Base-by-base conservation (phyloP, 768 basidiomycete species). In the Mycena epipterygia region DNA sequence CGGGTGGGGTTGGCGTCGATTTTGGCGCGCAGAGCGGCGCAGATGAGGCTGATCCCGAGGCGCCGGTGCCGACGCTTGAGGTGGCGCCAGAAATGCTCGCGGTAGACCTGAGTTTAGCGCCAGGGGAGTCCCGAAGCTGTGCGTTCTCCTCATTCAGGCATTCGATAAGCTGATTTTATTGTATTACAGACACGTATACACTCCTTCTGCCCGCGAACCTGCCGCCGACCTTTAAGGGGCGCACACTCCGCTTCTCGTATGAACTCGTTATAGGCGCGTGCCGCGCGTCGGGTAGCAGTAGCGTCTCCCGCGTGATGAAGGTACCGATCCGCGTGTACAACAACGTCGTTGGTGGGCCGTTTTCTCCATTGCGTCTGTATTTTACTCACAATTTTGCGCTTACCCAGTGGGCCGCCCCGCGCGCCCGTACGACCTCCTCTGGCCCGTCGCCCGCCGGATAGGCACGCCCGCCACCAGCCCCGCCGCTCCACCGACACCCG, bases 261-360 rank as follows among this genome's bases (percentile, higher is more conserved):
- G 92, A 96, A 72, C 88, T 99, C 16, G 85, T 93, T n/a, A 87
- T 99, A 2, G 96, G 96, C 1, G 91, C 95, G 0, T 97, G 93
- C 79, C 88, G 94, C 16, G 89, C 92, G 16, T 83, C 84, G 12
- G 70, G 82, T 35, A 75, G 84, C 83, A 49, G 83, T 80, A 89
- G 89, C 74, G 84, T 85, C 64, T 93, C 94, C 79, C 83, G 90
- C 37, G 88, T 96, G 3, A 95, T 97, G 92, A 94, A 93, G 58
- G 93, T 99, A 1, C 97, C 97, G 0, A 92, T 99, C 51, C 84
- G 96, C 27, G 85, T 99, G 7, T 98, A 98, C 81, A 96, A 95
- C 67, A 85, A 96, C 72, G 94, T 98, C 66, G 83, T 89, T 53
- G 89, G 96, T 96, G 73, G 57, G 90, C 78, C 14, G 30, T 11